Evolutionary conservation across 108 stramenopile genomes (phyloP).

Genomic region (Schizochytrium sp.): DNA sequence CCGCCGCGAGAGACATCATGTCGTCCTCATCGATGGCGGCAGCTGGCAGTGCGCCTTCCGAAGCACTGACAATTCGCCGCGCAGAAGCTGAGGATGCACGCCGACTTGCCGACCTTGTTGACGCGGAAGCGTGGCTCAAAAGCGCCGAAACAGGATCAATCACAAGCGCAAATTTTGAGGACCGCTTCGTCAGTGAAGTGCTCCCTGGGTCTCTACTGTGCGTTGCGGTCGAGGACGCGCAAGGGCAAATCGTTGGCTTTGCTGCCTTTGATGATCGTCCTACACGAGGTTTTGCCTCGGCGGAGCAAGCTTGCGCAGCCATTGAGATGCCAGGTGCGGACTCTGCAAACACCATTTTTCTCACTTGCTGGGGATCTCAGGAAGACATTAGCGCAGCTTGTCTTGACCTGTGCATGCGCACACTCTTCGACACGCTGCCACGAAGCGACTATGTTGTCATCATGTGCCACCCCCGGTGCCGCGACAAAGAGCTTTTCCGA

Average conservation of each 20-base stretch:
- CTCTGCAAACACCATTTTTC: neutral
- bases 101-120: neutral
- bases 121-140: neutral
- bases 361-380: neutral
- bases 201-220: neutral
- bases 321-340: neutral
- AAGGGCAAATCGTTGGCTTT: neutral
- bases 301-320: neutral
- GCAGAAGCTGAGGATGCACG: too few species aligned
- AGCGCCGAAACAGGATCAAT: neutral
- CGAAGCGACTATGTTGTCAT: neutral
- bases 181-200: neutral
- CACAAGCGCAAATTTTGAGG: neutral
- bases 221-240: neutral
- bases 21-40: too few species aligned
- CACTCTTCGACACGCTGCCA: neutral
- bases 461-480: neutral
- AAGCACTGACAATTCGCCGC: too few species aligned
- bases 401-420: neutral
- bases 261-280: neutral
- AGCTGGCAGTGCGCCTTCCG: too few species aligned
- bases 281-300: neutral
- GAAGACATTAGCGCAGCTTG: neutral
- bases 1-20: too few species aligned
- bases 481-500: neutral